A percentile compares a stretch with the other conserved stretches of the same genome.
Conservation (phyloP, 2,329 filamentous ascomycete genomes). For the Colletotrichum spinosum region DNA sequence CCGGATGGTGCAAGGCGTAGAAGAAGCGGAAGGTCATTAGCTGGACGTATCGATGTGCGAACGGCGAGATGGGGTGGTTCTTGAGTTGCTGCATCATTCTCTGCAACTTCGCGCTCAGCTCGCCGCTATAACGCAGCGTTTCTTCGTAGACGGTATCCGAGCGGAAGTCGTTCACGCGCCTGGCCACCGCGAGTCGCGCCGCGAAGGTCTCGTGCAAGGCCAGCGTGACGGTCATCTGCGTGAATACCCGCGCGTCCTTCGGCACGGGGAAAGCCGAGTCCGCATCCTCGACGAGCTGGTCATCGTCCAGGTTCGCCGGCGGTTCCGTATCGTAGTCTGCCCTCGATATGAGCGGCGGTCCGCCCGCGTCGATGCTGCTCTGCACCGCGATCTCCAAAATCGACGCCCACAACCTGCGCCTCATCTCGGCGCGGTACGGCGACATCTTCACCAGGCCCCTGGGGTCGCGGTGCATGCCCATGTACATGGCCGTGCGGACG, state of each 20-base stretch:
- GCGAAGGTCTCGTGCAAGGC: constrained; percentile 57
- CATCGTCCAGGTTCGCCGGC: constrained; percentile 65
- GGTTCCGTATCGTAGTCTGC: constrained; percentile 62
- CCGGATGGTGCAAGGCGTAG: constrained; percentile 66
- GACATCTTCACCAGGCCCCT: constrained; percentile 60
- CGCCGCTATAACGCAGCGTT: constrained; percentile 58
- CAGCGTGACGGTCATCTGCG: constrained; percentile 63
- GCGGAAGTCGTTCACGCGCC: constrained; percentile 60
- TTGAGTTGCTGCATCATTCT: constrained; percentile 48
- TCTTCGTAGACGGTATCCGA: constrained; percentile 58
- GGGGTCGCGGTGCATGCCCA: constrained; percentile 70
- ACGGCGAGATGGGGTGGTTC: constrained; percentile 43
- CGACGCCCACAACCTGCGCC: constrained; percentile 67
- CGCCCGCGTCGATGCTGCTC: constrained; percentile 62
- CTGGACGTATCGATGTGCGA: constrained; percentile 57
- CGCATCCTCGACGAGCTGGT: constrained; percentile 56
- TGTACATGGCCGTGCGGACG: constrained; percentile 66
- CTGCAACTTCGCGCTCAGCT: constrained; percentile 55
- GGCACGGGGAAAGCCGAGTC: constrained; percentile 36
- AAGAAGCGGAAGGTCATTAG: constrained; percentile 59
- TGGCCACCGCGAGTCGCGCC: constrained; percentile 56
- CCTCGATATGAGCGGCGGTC: constrained; percentile 58
- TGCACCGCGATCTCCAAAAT: constrained; percentile 67
- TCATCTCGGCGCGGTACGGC: constrained; percentile 62
- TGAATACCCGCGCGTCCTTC: constrained; percentile 47